These are phyloP conservation scores for Cucurbita ficifolia DNA, from an alignment of 306 rosid genomes.

Conservation along the genomic window DNA sequence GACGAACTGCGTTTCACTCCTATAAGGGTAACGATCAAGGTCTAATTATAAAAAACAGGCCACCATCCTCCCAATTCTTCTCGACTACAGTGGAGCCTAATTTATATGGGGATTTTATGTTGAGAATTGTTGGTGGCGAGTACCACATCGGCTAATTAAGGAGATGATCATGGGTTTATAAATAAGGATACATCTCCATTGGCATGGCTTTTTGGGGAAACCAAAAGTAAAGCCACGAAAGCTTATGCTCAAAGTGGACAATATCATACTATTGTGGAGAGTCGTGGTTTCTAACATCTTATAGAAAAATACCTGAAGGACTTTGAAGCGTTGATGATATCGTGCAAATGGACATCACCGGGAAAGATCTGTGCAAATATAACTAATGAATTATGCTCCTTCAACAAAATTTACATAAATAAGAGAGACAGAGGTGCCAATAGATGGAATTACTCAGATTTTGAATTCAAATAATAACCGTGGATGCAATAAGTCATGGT, in stretches of 20 bases:
- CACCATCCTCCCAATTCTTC: background rate
- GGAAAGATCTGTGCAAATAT: conserved; percentile 59
- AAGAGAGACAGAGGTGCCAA: background rate
- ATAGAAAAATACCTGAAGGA: conserved; percentile 41
- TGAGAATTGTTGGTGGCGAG: no score
- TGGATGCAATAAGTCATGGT: conserved; percentile 8
- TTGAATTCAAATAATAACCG: background rate
- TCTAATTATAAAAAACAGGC: background rate
- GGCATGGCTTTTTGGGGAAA: no score
- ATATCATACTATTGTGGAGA: no score
- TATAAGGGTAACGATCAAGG: background rate
- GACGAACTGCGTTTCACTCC: background rate
- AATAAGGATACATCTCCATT: no score
- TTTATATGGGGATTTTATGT: background rate
- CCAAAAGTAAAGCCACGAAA: no score
- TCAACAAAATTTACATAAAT: background rate
- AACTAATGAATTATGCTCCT: background rate
- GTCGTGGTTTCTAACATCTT: background rate
- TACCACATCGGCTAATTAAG: no score
- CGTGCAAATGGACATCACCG: conserved; percentile 44
- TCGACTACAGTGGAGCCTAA: background rate
- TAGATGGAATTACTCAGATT: background rate
- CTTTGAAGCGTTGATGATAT: conserved; percentile 52
- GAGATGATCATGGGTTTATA: no score
- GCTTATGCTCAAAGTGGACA: no score